Evolutionary conservation across 768 basidiomycete species (phyloP), one percentile per base, ranked within the genome.

Genomic region (Hericium coralloides): DNA sequence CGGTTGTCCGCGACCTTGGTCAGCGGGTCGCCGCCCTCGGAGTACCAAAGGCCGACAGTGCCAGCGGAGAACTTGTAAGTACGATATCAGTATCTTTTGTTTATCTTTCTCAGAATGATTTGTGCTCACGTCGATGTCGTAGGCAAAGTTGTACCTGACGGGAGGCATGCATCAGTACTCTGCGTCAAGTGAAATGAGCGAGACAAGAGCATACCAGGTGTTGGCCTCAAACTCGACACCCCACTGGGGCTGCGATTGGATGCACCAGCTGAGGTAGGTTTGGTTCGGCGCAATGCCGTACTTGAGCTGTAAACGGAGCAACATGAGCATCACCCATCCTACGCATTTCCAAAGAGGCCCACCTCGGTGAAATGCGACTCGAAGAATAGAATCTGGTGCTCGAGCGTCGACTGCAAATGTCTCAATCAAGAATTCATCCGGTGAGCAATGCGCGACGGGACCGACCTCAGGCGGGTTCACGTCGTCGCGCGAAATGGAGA

Each of bases 321-420:
- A 5, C 4, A 8, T 31, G 31, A 31, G 8, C 31, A 26, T 26
- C 31, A 31, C 7, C 31, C 6, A 6, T 9, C 1, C 7, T n/a
- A n/a, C 7, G 25, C 23, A 2, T 14, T 14, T 23, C 3, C 41
- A 47, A 14, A 45, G 8, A 23, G 2, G 47, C 57, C 12, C 55
- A 77, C 78, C 72, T 82, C 81, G 4, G 80, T 83, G 68, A 83
- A 84, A 66, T 82, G 82, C 48, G 77, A 80, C 67, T 83, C 81
- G 63, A 82, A 82, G 74, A 83, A 85, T 58, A 75, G 67, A 51
- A 83, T 77, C 67, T 84, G 81, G 63, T 84, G 83, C 65, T 85
- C 81, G 20, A 75, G 66, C 18, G 78, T 74, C 12, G 79, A 71
- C 80, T 81, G 48, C 49, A 31, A 37, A 55, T 18, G 14, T 53